A percentile compares a stretch with the other conserved stretches of the same genome.
These are phyloP conservation scores for Rhizopogon sp. DNA, from an alignment of 768 basidiomycete genomes.

Conservation along the genomic window DNA sequence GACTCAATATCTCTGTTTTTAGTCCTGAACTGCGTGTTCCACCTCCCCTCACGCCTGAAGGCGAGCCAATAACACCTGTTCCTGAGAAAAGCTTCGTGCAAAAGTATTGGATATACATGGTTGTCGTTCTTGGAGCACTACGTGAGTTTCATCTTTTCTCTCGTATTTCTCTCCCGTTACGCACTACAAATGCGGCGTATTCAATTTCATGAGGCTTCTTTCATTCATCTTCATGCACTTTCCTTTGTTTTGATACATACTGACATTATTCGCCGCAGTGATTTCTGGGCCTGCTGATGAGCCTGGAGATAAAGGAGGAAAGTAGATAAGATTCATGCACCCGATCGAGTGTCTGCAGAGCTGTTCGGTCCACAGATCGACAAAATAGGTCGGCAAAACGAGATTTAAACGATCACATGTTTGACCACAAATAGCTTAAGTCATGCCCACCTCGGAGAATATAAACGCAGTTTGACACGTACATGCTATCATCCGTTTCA, in stretches of 20 bases:
- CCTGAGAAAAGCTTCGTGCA: slow-evolving; percentile 78
- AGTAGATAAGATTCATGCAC: slow-evolving; percentile 6
- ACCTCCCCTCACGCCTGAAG: slow-evolving; percentile 61
- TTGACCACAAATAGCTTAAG: no score
- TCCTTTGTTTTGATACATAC: not conserved
- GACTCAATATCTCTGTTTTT: slow-evolving; percentile 6
- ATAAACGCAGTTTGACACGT: not conserved
- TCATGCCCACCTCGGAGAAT: not conserved
- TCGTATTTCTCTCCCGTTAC: not conserved
- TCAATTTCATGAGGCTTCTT: not conserved
- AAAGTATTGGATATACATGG: slow-evolving; percentile 89
- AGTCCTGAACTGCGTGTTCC: slow-evolving; percentile 69
- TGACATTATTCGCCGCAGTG: slow-evolving; percentile 10
- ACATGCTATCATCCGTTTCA: not conserved
- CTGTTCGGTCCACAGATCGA: no score
- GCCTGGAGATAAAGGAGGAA: slow-evolving; percentile 18
- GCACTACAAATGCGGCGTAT: not conserved
- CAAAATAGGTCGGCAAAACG: no score
- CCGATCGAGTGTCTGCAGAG: no score
- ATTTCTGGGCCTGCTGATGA: slow-evolving; percentile 27
- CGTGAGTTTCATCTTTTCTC: slow-evolving; percentile 35
- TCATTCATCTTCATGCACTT: not conserved
- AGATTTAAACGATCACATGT: no score
- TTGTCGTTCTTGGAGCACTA: slow-evolving; percentile 50
- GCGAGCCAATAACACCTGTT: slow-evolving; percentile 52